Evolutionary conservation across 768 basidiomycete species (phyloP).

Genomic region (Mycena latifolia): DNA sequence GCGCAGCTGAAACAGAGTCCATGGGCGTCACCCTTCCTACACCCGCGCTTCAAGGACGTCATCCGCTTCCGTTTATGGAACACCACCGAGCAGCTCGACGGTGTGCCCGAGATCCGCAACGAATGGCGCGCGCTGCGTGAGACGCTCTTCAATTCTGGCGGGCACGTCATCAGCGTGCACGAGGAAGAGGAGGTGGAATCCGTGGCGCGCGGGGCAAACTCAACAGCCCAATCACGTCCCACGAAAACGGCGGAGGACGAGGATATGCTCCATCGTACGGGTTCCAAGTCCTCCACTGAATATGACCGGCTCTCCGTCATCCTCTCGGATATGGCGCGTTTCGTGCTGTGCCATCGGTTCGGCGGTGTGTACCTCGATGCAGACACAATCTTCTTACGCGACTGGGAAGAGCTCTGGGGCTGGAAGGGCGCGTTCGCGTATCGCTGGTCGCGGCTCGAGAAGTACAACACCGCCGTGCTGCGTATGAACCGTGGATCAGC

Average conservation of each 20-base stretch:
- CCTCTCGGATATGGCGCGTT: slow-evolving; percentile 96
- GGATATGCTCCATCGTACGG: slow-evolving; percentile 78
- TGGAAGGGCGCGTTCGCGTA: slow-evolving; percentile 96
- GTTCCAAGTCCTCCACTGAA: slow-evolving; percentile 87
- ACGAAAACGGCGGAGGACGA: slow-evolving; percentile 58
- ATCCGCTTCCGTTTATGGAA: slow-evolving; percentile 97
- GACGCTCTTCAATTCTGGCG: slow-evolving; percentile 90
- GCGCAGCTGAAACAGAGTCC: slow-evolving; percentile 81
- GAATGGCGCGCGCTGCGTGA: slow-evolving; percentile 85
- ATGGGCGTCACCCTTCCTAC: slow-evolving; percentile 94
- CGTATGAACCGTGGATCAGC: slow-evolving; percentile 92
- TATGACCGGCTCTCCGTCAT: slow-evolving; percentile 95
- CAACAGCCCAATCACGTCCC: slow-evolving; percentile 57
- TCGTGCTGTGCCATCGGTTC: slow-evolving; percentile 92
- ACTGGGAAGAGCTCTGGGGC: slow-evolving; percentile 98
- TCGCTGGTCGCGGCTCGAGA: slow-evolving; percentile 91
- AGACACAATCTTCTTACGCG: slow-evolving; percentile 91
- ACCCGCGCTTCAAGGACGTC: slow-evolving; percentile 88
- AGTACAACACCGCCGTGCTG: slow-evolving; percentile 95
- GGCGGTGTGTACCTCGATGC: slow-evolving; percentile 97
- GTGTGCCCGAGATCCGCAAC: slow-evolving; percentile 85
- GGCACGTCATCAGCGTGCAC: slow-evolving; percentile 75
- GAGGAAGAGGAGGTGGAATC: slow-evolving; percentile 47
- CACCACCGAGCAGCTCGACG: slow-evolving; percentile 95
- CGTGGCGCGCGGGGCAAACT: slow-evolving; percentile 58